A percentile compares a stretch with the other conserved stretches of the same genome.
Evolutionary conservation across 768 basidiomycete genomes (phyloP).

Genomic region (Leccinellum rugosiceps): DNA sequence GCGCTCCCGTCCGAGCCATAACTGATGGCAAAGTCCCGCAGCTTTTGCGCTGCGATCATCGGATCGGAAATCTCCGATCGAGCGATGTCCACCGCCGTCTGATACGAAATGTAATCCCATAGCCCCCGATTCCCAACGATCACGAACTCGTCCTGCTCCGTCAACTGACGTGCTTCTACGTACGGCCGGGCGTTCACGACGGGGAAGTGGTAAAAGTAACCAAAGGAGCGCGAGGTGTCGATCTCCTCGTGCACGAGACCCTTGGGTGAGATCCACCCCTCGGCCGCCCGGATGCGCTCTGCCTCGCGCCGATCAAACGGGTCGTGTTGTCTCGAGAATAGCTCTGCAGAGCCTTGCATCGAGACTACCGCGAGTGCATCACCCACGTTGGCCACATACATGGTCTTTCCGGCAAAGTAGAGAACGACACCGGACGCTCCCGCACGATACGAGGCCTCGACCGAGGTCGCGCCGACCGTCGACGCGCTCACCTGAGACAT

Average conservation of each 20-base stretch:
- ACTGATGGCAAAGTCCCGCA: slow-evolving; percentile 94
- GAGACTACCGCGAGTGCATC: slow-evolving; percentile 87
- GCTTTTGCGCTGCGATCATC: slow-evolving; percentile 93
- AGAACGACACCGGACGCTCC: slow-evolving; percentile 87
- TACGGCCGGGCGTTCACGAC: slow-evolving; percentile 89
- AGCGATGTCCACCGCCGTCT: slow-evolving; percentile 96
- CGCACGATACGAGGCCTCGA: slow-evolving; percentile 53
- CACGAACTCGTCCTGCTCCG: slow-evolving; percentile 90
- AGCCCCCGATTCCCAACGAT: slow-evolving; percentile 91
- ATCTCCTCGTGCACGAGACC: slow-evolving; percentile 91
- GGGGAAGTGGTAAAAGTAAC: slow-evolving; percentile 86
- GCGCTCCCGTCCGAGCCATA: slow-evolving; percentile 91
- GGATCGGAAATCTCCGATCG: slow-evolving; percentile 65
- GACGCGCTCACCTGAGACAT: slow-evolving; percentile 62
- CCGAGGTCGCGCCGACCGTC: slow-evolving; percentile 30
- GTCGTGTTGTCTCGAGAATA: slow-evolving; percentile 79
- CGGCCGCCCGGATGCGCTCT: slow-evolving; percentile 81
- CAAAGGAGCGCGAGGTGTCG: slow-evolving; percentile 90
- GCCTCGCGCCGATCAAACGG: slow-evolving; percentile 87
- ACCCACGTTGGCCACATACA: slow-evolving; percentile 90
- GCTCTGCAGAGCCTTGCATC: slow-evolving; percentile 64
- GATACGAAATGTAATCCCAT: slow-evolving; percentile 93
- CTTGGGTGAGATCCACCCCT: slow-evolving; percentile 91
- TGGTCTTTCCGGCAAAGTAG: slow-evolving; percentile 73
- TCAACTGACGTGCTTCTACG: slow-evolving; percentile 63